These are phyloP conservation scores for Musa itinerans DNA, from an alignment of 176 grass and related monocot species.

Conservation along the genomic window DNA sequence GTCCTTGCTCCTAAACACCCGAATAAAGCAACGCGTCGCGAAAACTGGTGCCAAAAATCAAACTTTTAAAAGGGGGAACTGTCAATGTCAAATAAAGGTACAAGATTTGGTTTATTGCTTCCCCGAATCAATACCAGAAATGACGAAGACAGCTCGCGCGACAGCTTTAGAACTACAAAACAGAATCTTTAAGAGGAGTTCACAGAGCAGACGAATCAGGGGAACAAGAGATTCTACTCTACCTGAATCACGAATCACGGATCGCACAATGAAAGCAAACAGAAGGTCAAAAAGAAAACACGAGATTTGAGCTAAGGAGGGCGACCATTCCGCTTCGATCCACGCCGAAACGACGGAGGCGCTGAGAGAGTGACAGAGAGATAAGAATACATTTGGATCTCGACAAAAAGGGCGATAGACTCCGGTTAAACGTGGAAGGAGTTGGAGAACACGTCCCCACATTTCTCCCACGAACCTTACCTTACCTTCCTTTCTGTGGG, in stretches of 20 bases:
- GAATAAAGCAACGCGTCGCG: not conserved
- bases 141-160: not conserved
- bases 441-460: too few relatives aligned
- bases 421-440: too few relatives aligned
- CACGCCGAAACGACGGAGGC: not conserved
- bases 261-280: not conserved
- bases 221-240: not conserved
- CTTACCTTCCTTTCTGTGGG: too few relatives aligned
- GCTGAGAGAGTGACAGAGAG: not conserved
- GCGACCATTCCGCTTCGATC: not conserved
- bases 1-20: not conserved
- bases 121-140: not conserved
- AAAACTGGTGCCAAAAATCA: slow-evolving; percentile 5
- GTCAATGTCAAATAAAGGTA: not conserved
- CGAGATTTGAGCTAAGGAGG: not conserved
- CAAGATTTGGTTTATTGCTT: too few relatives aligned
- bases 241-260: not conserved
- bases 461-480: too few relatives aligned
- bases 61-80: not conserved
- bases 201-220: too few relatives aligned
- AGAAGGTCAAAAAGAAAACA: too few relatives aligned
- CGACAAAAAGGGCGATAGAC: too few relatives aligned
- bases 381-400: too few relatives aligned
- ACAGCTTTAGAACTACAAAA: not conserved
- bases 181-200: not conserved